Evolutionary conservation across 495 filamentous ascomycete species (phyloP).

Genomic region (Pseudoneurospora amorphoporcata): DNA sequence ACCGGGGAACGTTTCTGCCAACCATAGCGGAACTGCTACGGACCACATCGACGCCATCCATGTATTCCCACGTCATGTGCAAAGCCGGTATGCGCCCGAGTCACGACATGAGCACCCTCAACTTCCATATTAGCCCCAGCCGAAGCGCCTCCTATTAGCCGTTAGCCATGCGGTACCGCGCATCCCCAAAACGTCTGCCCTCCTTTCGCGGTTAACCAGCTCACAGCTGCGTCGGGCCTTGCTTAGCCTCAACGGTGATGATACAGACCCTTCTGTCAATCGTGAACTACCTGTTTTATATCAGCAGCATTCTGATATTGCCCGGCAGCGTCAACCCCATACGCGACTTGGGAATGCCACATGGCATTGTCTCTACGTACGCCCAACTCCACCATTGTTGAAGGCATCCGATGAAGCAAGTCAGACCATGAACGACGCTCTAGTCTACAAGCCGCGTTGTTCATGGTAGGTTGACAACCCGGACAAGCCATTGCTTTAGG

Average conservation of each 20-base stretch:
- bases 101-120: background rate
- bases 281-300: background rate
- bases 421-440: background rate
- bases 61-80: background rate
- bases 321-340: background rate
- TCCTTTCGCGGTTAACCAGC: conserved; percentile 20
- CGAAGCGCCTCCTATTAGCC: conserved; percentile 14
- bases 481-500: conserved; percentile 5
- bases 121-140: conserved; percentile 5
- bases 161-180: conserved; percentile 10
- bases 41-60: background rate
- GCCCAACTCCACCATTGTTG: background rate
- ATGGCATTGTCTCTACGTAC: background rate
- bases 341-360: background rate
- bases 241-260: conserved; percentile 20
- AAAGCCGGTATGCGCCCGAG: background rate
- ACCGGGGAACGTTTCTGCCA: background rate
- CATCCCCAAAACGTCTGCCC: conserved; percentile 3
- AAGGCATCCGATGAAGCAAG: background rate
- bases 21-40: conserved; percentile 10
- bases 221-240: conserved; percentile 8
- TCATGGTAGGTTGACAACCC: background rate
- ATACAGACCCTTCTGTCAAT: conserved; percentile 6
- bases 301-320: background rate
- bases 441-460: too few species aligned